phyloP scores from a whole-genome alignment of 2,329 filamentous ascomycete species.

The Helminthosporium solani region DNA sequence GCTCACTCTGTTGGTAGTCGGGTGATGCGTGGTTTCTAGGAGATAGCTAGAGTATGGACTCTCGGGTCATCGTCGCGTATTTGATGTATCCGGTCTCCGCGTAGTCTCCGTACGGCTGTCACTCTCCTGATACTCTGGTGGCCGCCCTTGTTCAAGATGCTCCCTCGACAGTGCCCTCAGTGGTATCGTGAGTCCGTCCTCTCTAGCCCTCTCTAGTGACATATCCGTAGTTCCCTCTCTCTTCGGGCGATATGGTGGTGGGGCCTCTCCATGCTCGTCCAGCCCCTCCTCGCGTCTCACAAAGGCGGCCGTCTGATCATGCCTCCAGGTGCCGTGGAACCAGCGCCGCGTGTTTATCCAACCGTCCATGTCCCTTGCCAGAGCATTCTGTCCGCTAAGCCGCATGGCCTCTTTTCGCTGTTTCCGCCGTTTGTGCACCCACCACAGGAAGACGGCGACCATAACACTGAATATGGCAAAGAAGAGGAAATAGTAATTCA shows the following conservation, averaged over 20 bases:
- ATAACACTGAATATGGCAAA: conserved; percentile 54
- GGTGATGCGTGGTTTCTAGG: background rate
- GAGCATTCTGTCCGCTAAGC: conserved; percentile 33
- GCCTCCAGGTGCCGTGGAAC: conserved; percentile 27
- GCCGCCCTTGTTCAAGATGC: conserved; percentile 30
- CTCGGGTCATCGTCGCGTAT: too few relatives aligned
- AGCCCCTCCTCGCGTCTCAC: conserved; percentile 55
- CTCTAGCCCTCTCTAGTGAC: conserved; percentile 6
- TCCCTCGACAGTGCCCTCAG: conserved; percentile 43
- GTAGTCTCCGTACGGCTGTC: background rate
- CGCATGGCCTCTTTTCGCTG: conserved; percentile 32
- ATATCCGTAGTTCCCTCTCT: conserved; percentile 19
- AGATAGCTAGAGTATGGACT: too few relatives aligned
- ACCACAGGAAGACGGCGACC: conserved; percentile 44
- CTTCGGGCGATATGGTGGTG: conserved; percentile 59
- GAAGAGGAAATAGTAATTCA: conserved; percentile 58
- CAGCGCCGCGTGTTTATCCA: conserved; percentile 35
- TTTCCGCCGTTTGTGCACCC: conserved; percentile 49
- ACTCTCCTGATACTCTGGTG: conserved; percentile 44
- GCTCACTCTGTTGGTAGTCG: too few relatives aligned
- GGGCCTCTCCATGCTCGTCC: conserved; percentile 64
- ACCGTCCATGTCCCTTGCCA: conserved; percentile 40
- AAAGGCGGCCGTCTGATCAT: conserved; percentile 16
- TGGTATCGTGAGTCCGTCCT: conserved; percentile 34
- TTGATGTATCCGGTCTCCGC: background rate